These are phyloP conservation scores for Yarrowia keelungensis DNA, from an alignment of 805 yeast species.

Conservation along the genomic window DNA sequence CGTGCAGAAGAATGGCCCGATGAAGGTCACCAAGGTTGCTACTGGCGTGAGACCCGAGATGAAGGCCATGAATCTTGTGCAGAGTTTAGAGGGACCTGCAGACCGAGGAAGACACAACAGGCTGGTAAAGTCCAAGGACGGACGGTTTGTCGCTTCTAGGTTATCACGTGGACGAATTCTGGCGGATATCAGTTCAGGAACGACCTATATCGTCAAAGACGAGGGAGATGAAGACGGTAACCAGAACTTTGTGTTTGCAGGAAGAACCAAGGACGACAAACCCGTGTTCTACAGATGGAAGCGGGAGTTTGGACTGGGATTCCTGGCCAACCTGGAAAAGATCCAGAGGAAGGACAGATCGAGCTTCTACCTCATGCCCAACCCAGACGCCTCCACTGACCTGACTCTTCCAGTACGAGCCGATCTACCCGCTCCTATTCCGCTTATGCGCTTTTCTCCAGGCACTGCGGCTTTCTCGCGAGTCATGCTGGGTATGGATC, in stretches of 20 bases:
- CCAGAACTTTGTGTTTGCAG: slow-evolving; percentile 6
- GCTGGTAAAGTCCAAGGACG: not conserved
- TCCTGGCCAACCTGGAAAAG: not conserved
- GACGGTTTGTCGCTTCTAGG: not conserved
- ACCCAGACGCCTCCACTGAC: not conserved
- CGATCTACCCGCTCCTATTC: not conserved
- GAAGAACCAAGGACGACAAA: not conserved
- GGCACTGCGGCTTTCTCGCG: slow-evolving; percentile 2
- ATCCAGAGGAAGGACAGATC: not conserved
- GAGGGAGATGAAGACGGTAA: not conserved
- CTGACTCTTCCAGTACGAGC: slow-evolving; percentile 1
- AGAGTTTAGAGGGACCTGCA: not conserved
- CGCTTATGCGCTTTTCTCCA: not conserved
- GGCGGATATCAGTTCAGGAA: not conserved
- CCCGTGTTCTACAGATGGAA: slow-evolving; percentile 24
- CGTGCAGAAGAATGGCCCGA: not conserved
- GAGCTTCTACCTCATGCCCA: slow-evolving; percentile 12
- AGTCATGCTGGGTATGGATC: slow-evolving; percentile 12
- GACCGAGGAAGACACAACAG: not conserved
- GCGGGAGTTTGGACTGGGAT: not conserved
- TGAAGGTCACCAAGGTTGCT: slow-evolving; percentile 5
- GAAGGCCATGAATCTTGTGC: slow-evolving; percentile 6
- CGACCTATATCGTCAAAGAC: slow-evolving; percentile 8
- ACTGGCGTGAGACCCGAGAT: not conserved
- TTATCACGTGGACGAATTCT: slow-evolving; percentile 7